These are phyloP conservation scores for Dovyalis caffra DNA, from an alignment of 345 rosid species.

Conservation along the genomic window DNA sequence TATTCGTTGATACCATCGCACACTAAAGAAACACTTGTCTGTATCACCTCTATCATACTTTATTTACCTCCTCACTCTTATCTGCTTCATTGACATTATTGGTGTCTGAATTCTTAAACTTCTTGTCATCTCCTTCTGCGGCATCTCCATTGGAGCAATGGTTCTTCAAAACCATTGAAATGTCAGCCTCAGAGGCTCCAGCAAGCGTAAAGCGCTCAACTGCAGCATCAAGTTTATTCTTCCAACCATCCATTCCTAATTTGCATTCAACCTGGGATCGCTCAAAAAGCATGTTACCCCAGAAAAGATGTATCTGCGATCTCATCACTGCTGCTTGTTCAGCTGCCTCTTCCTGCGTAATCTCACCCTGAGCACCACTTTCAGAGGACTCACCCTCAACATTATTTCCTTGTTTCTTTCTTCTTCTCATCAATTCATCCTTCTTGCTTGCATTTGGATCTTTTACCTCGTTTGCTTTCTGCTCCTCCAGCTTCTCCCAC, in stretches of 20 bases:
- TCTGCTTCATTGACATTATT: slow-evolving; percentile 23
- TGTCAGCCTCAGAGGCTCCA: slow-evolving; percentile 86
- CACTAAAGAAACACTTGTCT: neutral
- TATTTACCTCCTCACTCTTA: slow-evolving; percentile 20
- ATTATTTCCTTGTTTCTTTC: slow-evolving; percentile 64
- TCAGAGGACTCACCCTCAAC: slow-evolving; percentile 45
- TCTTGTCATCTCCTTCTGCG: slow-evolving; percentile 43
- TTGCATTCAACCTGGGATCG: slow-evolving; percentile 98
- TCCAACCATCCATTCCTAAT: slow-evolving; percentile 69
- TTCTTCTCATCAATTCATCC: slow-evolving; percentile 69
- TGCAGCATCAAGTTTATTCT: slow-evolving; percentile 71
- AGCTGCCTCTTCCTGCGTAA: slow-evolving; percentile 81
- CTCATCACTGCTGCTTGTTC: slow-evolving; percentile 96
- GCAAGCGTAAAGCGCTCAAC: slow-evolving; percentile 87
- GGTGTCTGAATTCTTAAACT: slow-evolving; percentile 24
- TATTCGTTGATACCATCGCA: neutral
- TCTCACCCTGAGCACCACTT: slow-evolving; percentile 39
- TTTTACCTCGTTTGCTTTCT: slow-evolving; percentile 62
- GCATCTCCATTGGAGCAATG: slow-evolving; percentile 75
- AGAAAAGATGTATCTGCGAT: slow-evolving; percentile 96
- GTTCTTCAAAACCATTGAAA: slow-evolving; percentile 73
- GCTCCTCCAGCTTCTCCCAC: slow-evolving; percentile 98
- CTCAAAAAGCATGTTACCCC: slow-evolving; percentile 98
- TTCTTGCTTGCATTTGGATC: slow-evolving; percentile 70
- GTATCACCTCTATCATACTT: slow-evolving; percentile 21